phyloP scores from a whole-genome alignment of 352 stramenopile genomes.

The Phytophthora cactorum region DNA sequence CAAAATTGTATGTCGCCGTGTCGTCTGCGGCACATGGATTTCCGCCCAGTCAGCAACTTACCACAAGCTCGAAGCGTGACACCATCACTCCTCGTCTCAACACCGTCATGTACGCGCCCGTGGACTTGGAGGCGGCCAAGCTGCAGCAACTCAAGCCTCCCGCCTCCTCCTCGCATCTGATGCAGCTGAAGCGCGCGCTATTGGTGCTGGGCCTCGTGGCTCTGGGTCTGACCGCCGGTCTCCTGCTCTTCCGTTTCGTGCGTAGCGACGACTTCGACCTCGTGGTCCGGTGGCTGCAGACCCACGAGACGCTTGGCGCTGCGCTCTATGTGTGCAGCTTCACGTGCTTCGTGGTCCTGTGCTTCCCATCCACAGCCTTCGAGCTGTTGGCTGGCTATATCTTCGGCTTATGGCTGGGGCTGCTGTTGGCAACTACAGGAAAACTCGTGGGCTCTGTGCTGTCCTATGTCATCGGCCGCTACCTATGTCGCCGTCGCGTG shows the following conservation, averaged over 20 bases:
- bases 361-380: constrained; percentile 80
- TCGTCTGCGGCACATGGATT: constrained; percentile 8
- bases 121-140: constrained; percentile 28
- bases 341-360: constrained; percentile 58
- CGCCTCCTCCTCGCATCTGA: neutral
- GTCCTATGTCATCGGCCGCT: constrained; percentile 74
- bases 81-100: constrained; percentile 21
- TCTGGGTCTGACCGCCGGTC: constrained; percentile 26
- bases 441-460: constrained; percentile 76
- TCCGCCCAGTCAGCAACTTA: constrained; percentile 15
- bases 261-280: constrained; percentile 54
- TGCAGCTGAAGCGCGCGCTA: constrained; percentile 28
- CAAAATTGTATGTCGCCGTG: neutral
- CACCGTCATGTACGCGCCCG: constrained; percentile 31
- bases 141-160: constrained; percentile 9
- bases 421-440: constrained; percentile 64
- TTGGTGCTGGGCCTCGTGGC: constrained; percentile 23
- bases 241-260: constrained; percentile 47
- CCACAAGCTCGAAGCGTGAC: constrained; percentile 9
- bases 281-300: constrained; percentile 60
- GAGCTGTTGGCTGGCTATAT: constrained; percentile 81
- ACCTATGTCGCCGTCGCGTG: constrained; percentile 66
- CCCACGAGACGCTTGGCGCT: constrained; percentile 48
- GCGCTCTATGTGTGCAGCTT: constrained; percentile 54
- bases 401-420: constrained; percentile 77